These are phyloP conservation scores for Gynochthodes officinalis DNA, from an alignment of 257 asterid species.

Conservation along the genomic window DNA sequence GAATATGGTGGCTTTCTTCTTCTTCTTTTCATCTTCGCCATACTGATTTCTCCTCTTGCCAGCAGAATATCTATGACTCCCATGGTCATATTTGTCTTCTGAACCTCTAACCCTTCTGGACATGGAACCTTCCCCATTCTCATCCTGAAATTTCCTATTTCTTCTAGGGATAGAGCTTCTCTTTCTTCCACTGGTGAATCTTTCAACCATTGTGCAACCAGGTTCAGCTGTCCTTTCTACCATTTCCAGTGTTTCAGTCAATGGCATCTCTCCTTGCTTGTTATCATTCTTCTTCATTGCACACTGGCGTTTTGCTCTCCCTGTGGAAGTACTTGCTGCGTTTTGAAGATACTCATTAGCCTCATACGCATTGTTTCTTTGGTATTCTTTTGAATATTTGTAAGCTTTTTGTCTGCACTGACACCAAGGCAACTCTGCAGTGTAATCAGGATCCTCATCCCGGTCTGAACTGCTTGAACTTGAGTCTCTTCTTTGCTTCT, in stretches of 20 bases:
- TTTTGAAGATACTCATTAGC: not conserved
- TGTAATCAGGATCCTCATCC: slow-evolving; percentile 25
- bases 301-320: not conserved
- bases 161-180: not conserved
- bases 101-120: not conserved
- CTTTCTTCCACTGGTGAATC: slow-evolving; percentile 1
- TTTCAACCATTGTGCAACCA: not conserved
- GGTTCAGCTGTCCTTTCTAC: not conserved
- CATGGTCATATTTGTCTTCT: not conserved
- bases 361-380: not conserved
- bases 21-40: not conserved
- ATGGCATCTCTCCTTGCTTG: slow-evolving; percentile 1
- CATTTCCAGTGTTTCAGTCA: not conserved
- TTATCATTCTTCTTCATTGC: not conserved
- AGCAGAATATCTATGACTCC: not conserved
- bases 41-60: slow-evolving; percentile 2
- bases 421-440: not conserved
- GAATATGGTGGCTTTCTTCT: slow-evolving; percentile 32
- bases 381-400: not conserved
- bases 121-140: not conserved
- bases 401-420: not conserved
- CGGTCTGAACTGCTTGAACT: slow-evolving; percentile 24
- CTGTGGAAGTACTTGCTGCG: slow-evolving; percentile 1
- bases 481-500: slow-evolving; percentile 12
- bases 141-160: not conserved